phyloP scores from a whole-genome alignment of 257 asterid genomes.

The Nicotiana otophora region DNA sequence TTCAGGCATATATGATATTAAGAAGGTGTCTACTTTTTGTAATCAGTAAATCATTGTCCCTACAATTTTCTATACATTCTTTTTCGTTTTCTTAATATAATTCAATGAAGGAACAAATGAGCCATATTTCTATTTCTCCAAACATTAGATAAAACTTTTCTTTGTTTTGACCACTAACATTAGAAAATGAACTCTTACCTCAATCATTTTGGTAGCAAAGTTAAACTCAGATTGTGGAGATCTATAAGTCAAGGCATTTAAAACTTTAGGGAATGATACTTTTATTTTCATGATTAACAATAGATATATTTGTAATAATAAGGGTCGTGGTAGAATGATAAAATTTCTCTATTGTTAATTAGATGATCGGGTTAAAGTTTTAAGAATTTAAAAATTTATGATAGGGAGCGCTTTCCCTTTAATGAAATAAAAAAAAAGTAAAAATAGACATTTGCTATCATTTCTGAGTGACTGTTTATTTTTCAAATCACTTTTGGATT shows the following conservation, averaged over 20 bases:
- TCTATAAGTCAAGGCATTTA: background rate
- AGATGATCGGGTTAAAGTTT: too few relatives aligned
- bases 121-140: background rate
- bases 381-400: too few relatives aligned
- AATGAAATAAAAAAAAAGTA: too few relatives aligned
- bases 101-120: background rate
- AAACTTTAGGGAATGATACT: background rate
- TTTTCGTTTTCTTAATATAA: background rate
- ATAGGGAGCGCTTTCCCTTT: too few relatives aligned
- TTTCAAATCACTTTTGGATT: background rate
- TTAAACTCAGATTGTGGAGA: background rate
- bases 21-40: background rate
- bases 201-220: background rate
- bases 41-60: background rate
- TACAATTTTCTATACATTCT: background rate
- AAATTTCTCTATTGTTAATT: too few relatives aligned
- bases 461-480: too few relatives aligned
- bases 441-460: too few relatives aligned
- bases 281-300: background rate
- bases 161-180: background rate
- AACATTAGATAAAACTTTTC: background rate
- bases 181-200: background rate
- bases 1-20: too few relatives aligned
- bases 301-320: background rate
- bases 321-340: too few relatives aligned